phyloP scores from a whole-genome alignment of 495 filamentous ascomycete species.

The Darksidea phi region DNA sequence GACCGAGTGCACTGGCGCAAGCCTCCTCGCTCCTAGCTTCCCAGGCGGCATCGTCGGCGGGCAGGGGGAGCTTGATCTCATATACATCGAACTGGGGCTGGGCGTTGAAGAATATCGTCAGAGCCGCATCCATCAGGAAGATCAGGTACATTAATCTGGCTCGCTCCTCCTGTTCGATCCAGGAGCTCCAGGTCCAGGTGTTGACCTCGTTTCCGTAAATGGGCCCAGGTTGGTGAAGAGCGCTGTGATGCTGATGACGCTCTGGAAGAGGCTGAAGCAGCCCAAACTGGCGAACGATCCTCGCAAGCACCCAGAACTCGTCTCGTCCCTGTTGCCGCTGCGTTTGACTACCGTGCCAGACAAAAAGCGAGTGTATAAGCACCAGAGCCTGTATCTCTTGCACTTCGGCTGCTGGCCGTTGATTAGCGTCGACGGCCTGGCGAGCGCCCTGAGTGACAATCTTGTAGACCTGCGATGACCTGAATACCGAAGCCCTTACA shows the following conservation, averaged over 20 bases:
- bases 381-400: constrained; percentile 62
- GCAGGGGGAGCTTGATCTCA: constrained; percentile 60
- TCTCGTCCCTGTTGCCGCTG: constrained; percentile 58
- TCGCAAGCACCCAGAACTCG: constrained; percentile 53
- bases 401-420: constrained; percentile 44
- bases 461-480: constrained; percentile 51
- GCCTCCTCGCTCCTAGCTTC: constrained; percentile 54
- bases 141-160: constrained; percentile 60
- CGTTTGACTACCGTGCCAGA: constrained; percentile 61
- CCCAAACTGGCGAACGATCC: constrained; percentile 51
- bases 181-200: constrained; percentile 57
- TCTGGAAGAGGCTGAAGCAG: constrained; percentile 49
- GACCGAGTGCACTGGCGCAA: constrained; percentile 60
- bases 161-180: constrained; percentile 68
- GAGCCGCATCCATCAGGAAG: constrained; percentile 57
- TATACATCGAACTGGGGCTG: constrained; percentile 55
- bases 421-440: constrained; percentile 36
- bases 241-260: constrained; percentile 41
- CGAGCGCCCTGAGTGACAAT: constrained; percentile 41
- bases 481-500: constrained; percentile 50
- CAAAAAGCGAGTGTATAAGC: constrained; percentile 56
- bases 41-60: constrained; percentile 67
- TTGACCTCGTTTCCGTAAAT: constrained; percentile 19
- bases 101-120: constrained; percentile 65
- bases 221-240: constrained; percentile 41